Conservation (phyloP, 805 yeast species). For the Starmerella scarabaei region DNA sequence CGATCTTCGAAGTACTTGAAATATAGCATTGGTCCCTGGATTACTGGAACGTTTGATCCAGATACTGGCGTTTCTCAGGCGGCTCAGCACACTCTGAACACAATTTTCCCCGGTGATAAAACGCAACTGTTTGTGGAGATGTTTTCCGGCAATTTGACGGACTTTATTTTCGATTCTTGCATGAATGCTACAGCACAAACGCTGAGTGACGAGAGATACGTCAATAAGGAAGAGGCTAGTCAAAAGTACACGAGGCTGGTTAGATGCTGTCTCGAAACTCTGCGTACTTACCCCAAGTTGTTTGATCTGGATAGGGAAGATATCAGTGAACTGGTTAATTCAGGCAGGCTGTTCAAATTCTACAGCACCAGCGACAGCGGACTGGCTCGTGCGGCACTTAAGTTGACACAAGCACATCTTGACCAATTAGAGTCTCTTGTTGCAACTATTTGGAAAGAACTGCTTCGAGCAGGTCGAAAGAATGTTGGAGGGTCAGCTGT, state of each 20-base stretch:
- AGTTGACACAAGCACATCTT: slow-evolving; percentile 28
- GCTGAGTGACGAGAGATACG: slow-evolving; percentile 61
- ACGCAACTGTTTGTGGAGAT: slow-evolving; percentile 48
- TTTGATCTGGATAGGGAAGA: slow-evolving; percentile 8
- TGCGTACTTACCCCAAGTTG: slow-evolving; percentile 5
- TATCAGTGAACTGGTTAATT: slow-evolving; percentile 29
- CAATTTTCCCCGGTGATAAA: slow-evolving; percentile 44
- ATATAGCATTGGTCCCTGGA: slow-evolving; percentile 60
- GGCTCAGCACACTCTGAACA: slow-evolving; percentile 35
- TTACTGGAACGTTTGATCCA: slow-evolving; percentile 56
- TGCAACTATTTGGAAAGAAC: slow-evolving; percentile 13
- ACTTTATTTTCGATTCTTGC: slow-evolving; percentile 41
- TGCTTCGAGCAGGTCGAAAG: slow-evolving; percentile 19
- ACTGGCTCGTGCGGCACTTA: slow-evolving; percentile 33
- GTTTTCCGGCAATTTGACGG: slow-evolving; percentile 44
- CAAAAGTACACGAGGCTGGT: slow-evolving; percentile 50
- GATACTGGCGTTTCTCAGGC: slow-evolving; percentile 49
- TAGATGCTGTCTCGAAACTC: slow-evolving; percentile 33
- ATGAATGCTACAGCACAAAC: slow-evolving; percentile 47
- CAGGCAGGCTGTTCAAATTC: slow-evolving; percentile 37
- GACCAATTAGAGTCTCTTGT: slow-evolving; percentile 1
- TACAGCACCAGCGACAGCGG: slow-evolving; percentile 31
- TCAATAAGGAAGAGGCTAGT: slow-evolving; percentile 50
- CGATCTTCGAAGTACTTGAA: slow-evolving; percentile 51
- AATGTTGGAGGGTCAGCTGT: slow-evolving; percentile 15